phyloP scores from a whole-genome alignment of 805 yeast genomes.

The Candida maris region DNA sequence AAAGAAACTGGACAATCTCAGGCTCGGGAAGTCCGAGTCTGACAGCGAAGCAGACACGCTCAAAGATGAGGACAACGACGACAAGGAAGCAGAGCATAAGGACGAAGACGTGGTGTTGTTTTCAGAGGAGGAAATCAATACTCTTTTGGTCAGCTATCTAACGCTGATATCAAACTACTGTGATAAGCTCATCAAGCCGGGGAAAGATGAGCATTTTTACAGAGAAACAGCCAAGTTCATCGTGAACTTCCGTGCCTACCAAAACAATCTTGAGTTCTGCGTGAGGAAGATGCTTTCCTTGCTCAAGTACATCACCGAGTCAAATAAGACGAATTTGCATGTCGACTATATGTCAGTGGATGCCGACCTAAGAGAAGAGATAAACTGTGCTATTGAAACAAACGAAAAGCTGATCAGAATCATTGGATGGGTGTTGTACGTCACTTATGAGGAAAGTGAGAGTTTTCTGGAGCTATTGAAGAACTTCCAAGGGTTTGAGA shows the following conservation, averaged over 20 bases:
- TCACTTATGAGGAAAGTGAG: slow-evolving; percentile 20
- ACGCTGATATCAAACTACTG: slow-evolving; percentile 30
- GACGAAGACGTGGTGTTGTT: slow-evolving; percentile 16
- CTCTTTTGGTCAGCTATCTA: slow-evolving; percentile 32
- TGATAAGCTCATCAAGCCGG: slow-evolving; percentile 16
- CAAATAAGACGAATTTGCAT: slow-evolving; percentile 22
- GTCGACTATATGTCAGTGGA: slow-evolving; percentile 17
- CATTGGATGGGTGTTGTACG: slow-evolving; percentile 31
- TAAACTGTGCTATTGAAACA: slow-evolving; percentile 18
- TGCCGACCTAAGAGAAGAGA: slow-evolving; percentile 15
- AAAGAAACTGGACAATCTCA: slow-evolving; percentile 6
- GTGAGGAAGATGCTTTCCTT: slow-evolving; percentile 47
- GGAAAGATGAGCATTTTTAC: slow-evolving; percentile 26
- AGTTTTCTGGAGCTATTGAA: slow-evolving; percentile 42
- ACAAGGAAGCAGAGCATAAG: slow-evolving; percentile 4
- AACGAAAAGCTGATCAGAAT: slow-evolving; percentile 30
- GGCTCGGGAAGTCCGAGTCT: slow-evolving; percentile 5
- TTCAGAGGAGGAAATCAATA: slow-evolving; percentile 31
- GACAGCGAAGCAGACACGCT: background rate
- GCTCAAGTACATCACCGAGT: slow-evolving; percentile 30
- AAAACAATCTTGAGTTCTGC: slow-evolving; percentile 40
- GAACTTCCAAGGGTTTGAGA: slow-evolving; percentile 50
- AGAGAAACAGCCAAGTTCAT: slow-evolving; percentile 25
- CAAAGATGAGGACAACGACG: slow-evolving; percentile 4
- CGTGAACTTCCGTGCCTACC: slow-evolving; percentile 29